These are phyloP conservation scores for Digitaria exilis DNA, from an alignment of 202 grass and related monocot species.

Conservation along the genomic window DNA sequence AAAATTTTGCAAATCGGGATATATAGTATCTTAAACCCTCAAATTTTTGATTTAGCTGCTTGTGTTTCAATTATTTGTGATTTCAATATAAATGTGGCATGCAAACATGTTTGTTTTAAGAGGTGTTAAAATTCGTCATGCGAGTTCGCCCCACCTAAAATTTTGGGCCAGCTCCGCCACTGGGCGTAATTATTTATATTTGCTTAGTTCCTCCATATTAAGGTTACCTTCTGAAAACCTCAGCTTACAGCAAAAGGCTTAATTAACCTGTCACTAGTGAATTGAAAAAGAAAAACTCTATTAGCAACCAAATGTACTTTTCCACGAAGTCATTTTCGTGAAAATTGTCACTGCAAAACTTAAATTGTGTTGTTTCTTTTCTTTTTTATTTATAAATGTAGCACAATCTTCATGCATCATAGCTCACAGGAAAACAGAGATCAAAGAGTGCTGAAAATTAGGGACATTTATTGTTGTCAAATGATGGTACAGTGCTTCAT, in stretches of 20 bases:
- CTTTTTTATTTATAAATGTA: slow-evolving; percentile 1
- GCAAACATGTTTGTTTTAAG: too few relatives aligned
- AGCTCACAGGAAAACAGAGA: not conserved
- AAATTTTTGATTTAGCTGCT: too few relatives aligned
- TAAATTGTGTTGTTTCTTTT: not conserved
- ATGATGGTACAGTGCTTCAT: not conserved
- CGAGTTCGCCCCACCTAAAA: too few relatives aligned
- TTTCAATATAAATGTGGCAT: too few relatives aligned
- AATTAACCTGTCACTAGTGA: too few relatives aligned
- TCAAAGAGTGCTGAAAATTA: not conserved
- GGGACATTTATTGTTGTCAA: not conserved
- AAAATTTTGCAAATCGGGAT: too few relatives aligned
- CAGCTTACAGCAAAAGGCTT: slow-evolving; percentile 14
- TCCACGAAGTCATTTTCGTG: not conserved
- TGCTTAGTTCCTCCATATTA: slow-evolving; percentile 10
- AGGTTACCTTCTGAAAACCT: not conserved
- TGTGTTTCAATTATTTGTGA: too few relatives aligned
- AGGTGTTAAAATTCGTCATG: too few relatives aligned
- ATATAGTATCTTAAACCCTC: too few relatives aligned
- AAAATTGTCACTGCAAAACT: not conserved
- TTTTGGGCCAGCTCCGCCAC: too few relatives aligned
- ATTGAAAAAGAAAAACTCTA: not conserved
- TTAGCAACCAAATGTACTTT: not conserved
- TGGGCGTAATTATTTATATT: not conserved
- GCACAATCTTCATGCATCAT: not conserved